Evolutionary conservation across 495 filamentous ascomycete genomes (phyloP).

Genomic region (Aspergillus taichungensis): DNA sequence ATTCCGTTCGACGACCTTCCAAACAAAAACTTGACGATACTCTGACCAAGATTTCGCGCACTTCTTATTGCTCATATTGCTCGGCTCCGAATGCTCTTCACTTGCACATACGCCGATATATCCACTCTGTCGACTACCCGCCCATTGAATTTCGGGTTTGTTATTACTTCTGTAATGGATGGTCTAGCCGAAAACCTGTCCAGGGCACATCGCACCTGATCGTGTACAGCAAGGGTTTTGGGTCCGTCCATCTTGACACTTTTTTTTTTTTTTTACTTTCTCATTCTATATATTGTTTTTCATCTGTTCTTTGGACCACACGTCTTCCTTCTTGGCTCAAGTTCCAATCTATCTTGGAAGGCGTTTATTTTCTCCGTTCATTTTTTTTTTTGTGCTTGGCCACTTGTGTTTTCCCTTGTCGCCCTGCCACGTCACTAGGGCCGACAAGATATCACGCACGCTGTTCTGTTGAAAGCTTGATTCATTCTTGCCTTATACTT

Average conservation of each 20-base stretch:
- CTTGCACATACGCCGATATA: slow-evolving; percentile 30
- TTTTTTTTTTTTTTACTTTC: slow-evolving; percentile 7
- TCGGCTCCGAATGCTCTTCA: slow-evolving; percentile 13
- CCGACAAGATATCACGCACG: slow-evolving; percentile 19
- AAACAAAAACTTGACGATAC: slow-evolving; percentile 31
- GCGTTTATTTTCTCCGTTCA: slow-evolving; percentile 8
- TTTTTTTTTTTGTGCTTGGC: slow-evolving; percentile 17
- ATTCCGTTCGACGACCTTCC: slow-evolving; percentile 23
- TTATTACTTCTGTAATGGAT: neutral
- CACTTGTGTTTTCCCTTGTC: slow-evolving; percentile 19
- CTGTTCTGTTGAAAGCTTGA: slow-evolving; percentile 10
- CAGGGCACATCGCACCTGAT: slow-evolving; percentile 10
- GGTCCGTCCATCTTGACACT: slow-evolving; percentile 18
- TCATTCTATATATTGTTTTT: slow-evolving; percentile 11
- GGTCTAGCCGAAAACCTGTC: slow-evolving; percentile 1
- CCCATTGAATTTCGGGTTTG: slow-evolving; percentile 1
- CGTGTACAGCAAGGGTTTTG: slow-evolving; percentile 28
- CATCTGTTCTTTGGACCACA: neutral
- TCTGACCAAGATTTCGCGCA: slow-evolving; percentile 20
- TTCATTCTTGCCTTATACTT: slow-evolving; percentile 8
- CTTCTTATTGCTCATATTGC: slow-evolving; percentile 20
- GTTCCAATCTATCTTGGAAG: neutral
- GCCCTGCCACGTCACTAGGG: slow-evolving; percentile 41
- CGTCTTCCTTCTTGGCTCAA: too few species aligned
- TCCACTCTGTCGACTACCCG: slow-evolving; percentile 10